These are phyloP conservation scores for Barnettozyma siamensis DNA, from an alignment of 805 yeast genomes.

Conservation along the genomic window DNA sequence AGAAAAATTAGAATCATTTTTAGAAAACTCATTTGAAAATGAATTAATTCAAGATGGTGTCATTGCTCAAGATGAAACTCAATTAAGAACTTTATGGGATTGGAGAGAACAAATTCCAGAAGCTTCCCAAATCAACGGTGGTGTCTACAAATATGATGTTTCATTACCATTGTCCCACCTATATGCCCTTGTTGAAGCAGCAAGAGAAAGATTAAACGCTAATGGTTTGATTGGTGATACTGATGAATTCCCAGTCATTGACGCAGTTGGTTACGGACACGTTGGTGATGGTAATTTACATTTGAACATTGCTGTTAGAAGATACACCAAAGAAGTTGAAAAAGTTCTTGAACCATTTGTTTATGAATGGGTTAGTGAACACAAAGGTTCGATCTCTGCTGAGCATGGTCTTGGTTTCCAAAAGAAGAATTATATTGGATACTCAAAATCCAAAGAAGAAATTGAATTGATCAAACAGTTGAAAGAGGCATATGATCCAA, in stretches of 20 bases:
- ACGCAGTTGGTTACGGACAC: conserved; percentile 96
- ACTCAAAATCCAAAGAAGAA: conserved; percentile 71
- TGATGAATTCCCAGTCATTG: conserved; percentile 71
- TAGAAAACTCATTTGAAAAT: conserved; percentile 79
- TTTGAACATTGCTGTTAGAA: conserved; percentile 85
- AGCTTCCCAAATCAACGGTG: conserved; percentile 79
- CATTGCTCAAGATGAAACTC: conserved; percentile 92
- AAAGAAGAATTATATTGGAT: conserved; percentile 83
- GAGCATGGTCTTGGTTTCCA: conserved; percentile 98
- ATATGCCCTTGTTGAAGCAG: conserved; percentile 77
- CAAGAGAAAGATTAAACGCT: conserved; percentile 52
- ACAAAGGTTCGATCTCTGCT: conserved; percentile 87
- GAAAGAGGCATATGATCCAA: conserved; percentile 84
- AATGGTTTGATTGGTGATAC: conserved; percentile 58
- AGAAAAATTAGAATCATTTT: conserved; percentile 77
- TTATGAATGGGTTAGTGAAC: conserved; percentile 74
- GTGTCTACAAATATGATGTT: conserved; percentile 96
- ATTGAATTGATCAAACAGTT: conserved; percentile 67
- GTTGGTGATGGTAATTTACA: conserved; percentile 97
- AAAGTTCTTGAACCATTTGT: conserved; percentile 86
- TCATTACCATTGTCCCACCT: conserved; percentile 80
- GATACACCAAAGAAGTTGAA: conserved; percentile 76
- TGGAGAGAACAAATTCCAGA: conserved; percentile 97
- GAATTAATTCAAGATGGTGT: conserved; percentile 90
- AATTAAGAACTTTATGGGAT: conserved; percentile 75